phyloP scores from a whole-genome alignment of 495 filamentous ascomycete genomes.

The Parachaetomium inaequale region DNA sequence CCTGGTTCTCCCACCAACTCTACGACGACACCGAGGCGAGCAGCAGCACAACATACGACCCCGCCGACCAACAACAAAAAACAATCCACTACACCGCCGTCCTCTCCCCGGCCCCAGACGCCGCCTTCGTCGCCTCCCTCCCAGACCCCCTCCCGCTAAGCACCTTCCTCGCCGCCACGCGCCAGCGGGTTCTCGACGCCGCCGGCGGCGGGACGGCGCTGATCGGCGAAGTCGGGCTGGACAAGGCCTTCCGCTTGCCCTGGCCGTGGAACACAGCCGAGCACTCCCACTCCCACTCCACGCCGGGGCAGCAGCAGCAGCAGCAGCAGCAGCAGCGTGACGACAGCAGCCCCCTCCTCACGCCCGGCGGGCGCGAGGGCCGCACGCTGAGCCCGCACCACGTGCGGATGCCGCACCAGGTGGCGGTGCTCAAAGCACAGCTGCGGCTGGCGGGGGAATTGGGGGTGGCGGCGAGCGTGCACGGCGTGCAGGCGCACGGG shows the following conservation, averaged over 20 bases:
- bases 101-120: constrained; percentile 51
- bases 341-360: no score
- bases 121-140: constrained; percentile 60
- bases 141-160: constrained; percentile 70
- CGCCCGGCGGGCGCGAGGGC: constrained; percentile 81
- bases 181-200: constrained; percentile 55
- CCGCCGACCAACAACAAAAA: constrained; percentile 42
- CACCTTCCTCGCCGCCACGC: constrained; percentile 61
- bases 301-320: not conserved
- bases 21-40: constrained; percentile 56
- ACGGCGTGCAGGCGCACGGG: constrained; percentile 90
- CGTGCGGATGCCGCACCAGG: constrained; percentile 77
- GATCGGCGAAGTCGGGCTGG: constrained; percentile 85
- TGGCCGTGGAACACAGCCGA: constrained; percentile 50
- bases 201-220: constrained; percentile 62
- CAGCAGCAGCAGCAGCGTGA: no score
- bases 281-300: no score
- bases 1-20: constrained; percentile 94
- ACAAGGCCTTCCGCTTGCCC: constrained; percentile 81
- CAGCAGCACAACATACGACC: constrained; percentile 29
- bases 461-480: constrained; percentile 75
- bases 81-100: constrained; percentile 67
- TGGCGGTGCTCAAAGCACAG: constrained; percentile 70
- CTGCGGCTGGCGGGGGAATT: constrained; percentile 81
- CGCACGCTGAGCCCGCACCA: constrained; percentile 66